Conservation (phyloP, 306 rosid species). For the Ceratonia siliqua region DNA sequence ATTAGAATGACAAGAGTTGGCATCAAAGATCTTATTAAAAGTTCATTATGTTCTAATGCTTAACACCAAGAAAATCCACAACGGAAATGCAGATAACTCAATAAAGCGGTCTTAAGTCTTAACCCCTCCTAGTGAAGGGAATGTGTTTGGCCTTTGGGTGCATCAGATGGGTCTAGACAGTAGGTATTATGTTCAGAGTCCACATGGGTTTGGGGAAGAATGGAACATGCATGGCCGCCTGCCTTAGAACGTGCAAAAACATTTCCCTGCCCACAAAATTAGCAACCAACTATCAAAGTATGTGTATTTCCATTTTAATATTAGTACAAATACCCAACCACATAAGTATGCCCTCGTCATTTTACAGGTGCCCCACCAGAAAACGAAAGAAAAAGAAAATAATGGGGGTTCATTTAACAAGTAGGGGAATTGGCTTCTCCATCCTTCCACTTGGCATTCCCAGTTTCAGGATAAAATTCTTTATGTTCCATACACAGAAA, state of each 20-base stretch:
- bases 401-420: no score
- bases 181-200: conserved; percentile 33
- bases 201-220: conserved; percentile 44
- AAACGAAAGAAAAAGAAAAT: no score
- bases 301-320: conserved; percentile 19
- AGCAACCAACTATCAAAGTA: conserved; percentile 32
- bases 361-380: no score
- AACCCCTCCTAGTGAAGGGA: conserved; percentile 35
- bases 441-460: no score
- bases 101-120: background rate
- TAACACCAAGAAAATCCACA: background rate
- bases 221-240: conserved; percentile 52
- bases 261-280: conserved; percentile 40
- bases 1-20: no score
- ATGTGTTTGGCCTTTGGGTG: conserved; percentile 30
- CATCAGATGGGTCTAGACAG: conserved; percentile 38
- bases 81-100: background rate
- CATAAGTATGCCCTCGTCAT: no score
- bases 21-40: background rate
- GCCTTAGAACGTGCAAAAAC: conserved; percentile 42
- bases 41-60: conserved; percentile 18
- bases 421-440: no score
- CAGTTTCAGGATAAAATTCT: no score
- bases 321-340: background rate
- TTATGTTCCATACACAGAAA: conserved; percentile 34